Evolutionary conservation across 2,329 filamentous ascomycete species (phyloP), one percentile per base, ranked within the genome.

Genomic region (Blastomyces silverae): DNA sequence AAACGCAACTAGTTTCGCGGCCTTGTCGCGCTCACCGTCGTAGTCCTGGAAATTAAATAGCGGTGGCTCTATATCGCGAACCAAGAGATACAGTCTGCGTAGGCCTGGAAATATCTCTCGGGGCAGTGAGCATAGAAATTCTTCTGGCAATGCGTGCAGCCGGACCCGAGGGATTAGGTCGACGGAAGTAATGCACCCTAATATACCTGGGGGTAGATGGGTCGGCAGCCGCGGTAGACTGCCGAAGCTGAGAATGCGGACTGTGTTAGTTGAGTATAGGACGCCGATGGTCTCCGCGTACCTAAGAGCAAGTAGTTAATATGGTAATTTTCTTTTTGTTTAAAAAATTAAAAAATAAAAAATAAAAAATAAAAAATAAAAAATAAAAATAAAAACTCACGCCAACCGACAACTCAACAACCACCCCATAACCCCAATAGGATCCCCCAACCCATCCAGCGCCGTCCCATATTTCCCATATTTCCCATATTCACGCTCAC

Each of bases 351-450:
- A 37, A 11, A 34, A 20, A 37, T n/a, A 20, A 22, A 52, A 52
- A 52, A 15, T 22, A 11, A 34, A 37, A 37, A 37, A 20, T 2
- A 6, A 17, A 2, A 53, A 25, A 17, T 15, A 56, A 28, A 53
- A 31, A 15, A 25, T 31, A n/a, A 37, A 39, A 39, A 34, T 55
- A 39, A 20, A 39, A 37, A 57, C 56, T 44, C 42, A 44, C 56
- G 56, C 56, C 37, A 44, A 20, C n/a, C 56, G 37, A 22, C 56
- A 59, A 28, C 56, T 58, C 56, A 58, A 7, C 37, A 58, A 28
- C 56, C 56, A 58, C n/a, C 56, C 56, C 7, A 20, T 57, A 39
- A 25, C n/a, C 37, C 56, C 56, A 44, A 58, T 57, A 6, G 25
- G n/a, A 15, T 25, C 37, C n/a, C 34, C n/a, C 56, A 58, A 15